A percentile compares a stretch with the other conserved stretches of the same genome.
Conservation (phyloP, 768 basidiomycete species). For the Mycena filopes region DNA sequence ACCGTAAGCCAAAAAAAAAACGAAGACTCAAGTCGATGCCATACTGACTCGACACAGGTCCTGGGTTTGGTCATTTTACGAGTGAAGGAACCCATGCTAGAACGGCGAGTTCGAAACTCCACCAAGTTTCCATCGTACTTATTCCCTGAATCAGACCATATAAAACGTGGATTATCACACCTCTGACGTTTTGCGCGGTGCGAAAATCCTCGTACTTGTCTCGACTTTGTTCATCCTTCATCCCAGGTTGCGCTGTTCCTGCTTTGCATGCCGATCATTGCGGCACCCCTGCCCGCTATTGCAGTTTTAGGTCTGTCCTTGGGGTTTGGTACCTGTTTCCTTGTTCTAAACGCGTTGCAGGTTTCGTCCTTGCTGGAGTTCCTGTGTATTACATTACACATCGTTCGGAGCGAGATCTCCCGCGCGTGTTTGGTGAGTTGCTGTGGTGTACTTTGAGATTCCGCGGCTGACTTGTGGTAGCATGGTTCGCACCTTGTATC, state of each 20-base stretch:
- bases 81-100: slow-evolving; percentile 89
- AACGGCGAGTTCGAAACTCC: slow-evolving; percentile 61
- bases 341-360: slow-evolving; percentile 48
- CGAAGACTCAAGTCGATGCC: neutral
- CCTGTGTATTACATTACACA: slow-evolving; percentile 88
- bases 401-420: slow-evolving; percentile 53
- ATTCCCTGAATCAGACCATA: slow-evolving; percentile 73
- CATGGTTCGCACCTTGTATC: slow-evolving; percentile 52
- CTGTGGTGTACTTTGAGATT: slow-evolving; percentile 4
- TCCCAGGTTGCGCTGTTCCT: slow-evolving; percentile 86
- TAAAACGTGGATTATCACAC: slow-evolving; percentile 91
- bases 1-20: slow-evolving; percentile 62
- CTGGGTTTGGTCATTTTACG: slow-evolving; percentile 89
- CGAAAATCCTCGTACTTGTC: slow-evolving; percentile 40
- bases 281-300: slow-evolving; percentile 88
- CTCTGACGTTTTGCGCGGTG: slow-evolving; percentile 89
- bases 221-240: slow-evolving; percentile 9
- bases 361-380: slow-evolving; percentile 81
- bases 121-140: neutral
- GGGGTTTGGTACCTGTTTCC: slow-evolving; percentile 2
- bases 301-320: slow-evolving; percentile 80
- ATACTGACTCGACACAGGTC: slow-evolving; percentile 58
- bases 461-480: slow-evolving; percentile 43
- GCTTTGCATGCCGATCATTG: slow-evolving; percentile 93
- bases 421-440: slow-evolving; percentile 55